Evolutionary conservation across 1,284 basidiomycete genomes (phyloP), one percentile per base, ranked within the genome.

Genomic region (Clitocybe nebularis): DNA sequence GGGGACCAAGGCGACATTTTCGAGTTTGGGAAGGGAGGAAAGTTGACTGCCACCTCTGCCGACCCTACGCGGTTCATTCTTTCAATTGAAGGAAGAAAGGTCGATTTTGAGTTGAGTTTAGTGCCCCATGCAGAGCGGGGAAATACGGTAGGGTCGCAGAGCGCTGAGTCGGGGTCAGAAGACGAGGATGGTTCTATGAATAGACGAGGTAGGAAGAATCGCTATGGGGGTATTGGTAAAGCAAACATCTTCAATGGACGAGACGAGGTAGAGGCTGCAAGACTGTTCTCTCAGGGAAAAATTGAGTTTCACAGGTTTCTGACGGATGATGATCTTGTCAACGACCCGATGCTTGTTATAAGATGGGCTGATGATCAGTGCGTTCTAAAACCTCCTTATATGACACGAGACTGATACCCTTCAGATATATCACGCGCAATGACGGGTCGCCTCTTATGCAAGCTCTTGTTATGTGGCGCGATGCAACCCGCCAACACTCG

Each of bases 391-490:
- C 32, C 10, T 19, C 32, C 10, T 19, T 14, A n/a, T 36, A 4
- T 29, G 14, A 11, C 43, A 16, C n/a, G 32, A 33, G 11, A 29
- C 3, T 39, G 10, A 25, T 29, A 36, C 32, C 37, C 17, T 4
- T 21, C 36, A 83, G 80, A 51, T 87, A 84, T 56, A 78, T 87
- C 48, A 79, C 76, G 14, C 72, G 75, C 19, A 59, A 61, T 23
- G 81, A 86, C 52, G 71, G 67, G 3, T 85, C 84, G 0, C 78
- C 79, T 1, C 66, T 89, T 17, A 79, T 86, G 72, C 69, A 74
- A 35, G 77, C 81, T 0, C 72, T 89, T 2, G 63, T 67, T n/a
- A 50, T 71, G 11, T 86, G 83, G 77, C 74, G 85, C 26, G 62
- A 72, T 23, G 64, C 71, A 1, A 69, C 79, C 0, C 49, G 80